phyloP scores from a whole-genome alignment of 768 basidiomycete genomes.

The Rubroboletus pulcherrimus region DNA sequence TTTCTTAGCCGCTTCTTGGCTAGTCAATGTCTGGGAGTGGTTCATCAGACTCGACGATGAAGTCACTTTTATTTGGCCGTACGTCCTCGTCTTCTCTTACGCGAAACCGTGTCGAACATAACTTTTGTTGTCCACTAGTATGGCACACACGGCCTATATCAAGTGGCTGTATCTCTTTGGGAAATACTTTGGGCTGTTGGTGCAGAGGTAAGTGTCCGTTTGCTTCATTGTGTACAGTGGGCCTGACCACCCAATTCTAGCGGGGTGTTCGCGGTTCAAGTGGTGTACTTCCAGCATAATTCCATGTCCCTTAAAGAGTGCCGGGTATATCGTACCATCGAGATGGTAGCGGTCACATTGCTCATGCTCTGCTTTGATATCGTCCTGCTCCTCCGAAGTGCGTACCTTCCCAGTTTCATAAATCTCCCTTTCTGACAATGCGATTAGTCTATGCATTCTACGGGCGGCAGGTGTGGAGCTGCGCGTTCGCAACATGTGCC shows the following conservation, averaged over 20 bases:
- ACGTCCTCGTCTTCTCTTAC: conserved; percentile 1
- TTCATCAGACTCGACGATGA: conserved; percentile 18
- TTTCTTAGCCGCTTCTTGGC: conserved; percentile 8
- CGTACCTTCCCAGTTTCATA: not conserved
- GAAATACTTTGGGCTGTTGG: conserved; percentile 16
- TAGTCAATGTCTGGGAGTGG: conserved; percentile 19
- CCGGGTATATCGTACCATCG: conserved; percentile 6
- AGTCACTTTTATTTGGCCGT: conserved; percentile 23
- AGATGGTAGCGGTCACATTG: conserved; percentile 9
- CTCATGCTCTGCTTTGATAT: conserved; percentile 18
- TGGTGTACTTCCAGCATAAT: not conserved
- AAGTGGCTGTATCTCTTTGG: conserved; percentile 29
- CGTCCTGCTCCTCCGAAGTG: conserved; percentile 24
- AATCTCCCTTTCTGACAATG: not conserved
- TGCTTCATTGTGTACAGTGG: not conserved
- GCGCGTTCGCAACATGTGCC: not conserved
- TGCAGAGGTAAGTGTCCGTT: conserved; percentile 14
- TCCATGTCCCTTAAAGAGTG: conserved; percentile 5
- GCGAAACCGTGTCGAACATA: not conserved
- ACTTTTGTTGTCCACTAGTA: conserved; percentile 2
- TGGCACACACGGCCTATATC: conserved; percentile 10
- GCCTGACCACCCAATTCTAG: conserved; percentile 4
- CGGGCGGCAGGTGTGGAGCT: not conserved
- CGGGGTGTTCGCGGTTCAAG: conserved; percentile 2
- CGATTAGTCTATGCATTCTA: conserved; percentile 20